A percentile compares a stretch with the other conserved stretches of the same genome.
These are phyloP conservation scores for Myochromella boudieri DNA, from an alignment of 768 basidiomycete genomes.

Conservation along the genomic window DNA sequence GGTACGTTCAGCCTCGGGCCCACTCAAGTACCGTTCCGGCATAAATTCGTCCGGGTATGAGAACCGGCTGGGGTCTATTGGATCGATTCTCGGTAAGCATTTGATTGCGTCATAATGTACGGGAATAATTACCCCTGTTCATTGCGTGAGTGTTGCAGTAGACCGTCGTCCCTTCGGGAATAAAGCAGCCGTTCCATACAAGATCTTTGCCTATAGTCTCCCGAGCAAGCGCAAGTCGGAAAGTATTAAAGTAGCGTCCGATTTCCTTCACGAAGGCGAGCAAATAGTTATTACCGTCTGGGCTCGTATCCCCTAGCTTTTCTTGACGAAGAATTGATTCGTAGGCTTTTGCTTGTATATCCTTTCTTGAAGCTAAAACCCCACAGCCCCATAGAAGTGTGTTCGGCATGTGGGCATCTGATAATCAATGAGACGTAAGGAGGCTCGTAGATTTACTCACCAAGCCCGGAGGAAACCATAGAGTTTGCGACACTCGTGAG, in stretches of 20 bases:
- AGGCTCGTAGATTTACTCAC: not conserved
- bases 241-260: constrained; percentile 17
- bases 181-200: constrained; percentile 16
- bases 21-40: constrained; percentile 17
- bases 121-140: constrained; percentile 14
- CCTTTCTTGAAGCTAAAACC: constrained; percentile 10
- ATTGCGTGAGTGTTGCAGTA: constrained; percentile 17
- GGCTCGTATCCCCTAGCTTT: constrained; percentile 7
- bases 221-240: constrained; percentile 14
- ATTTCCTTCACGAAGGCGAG: constrained; percentile 17
- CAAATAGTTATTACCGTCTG: constrained; percentile 13
- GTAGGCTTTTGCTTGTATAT: constrained; percentile 14
- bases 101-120: too few relatives aligned
- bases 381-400: constrained; percentile 17
- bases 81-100: too few relatives aligned
- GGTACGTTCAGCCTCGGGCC: constrained; percentile 15
- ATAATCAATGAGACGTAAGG: not conserved
- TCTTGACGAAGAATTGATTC: constrained; percentile 13
- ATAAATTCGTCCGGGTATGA: constrained; percentile 13
- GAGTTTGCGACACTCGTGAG: constrained; percentile 18
- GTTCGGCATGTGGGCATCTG: constrained; percentile 18
- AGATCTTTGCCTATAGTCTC: constrained; percentile 18
- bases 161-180: constrained; percentile 16
- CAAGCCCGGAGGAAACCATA: constrained; percentile 18
- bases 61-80: constrained; percentile 14